Percentiles rank a stretch among this genome's conserved stretches.
These are phyloP conservation scores for Croton setiger DNA, from an alignment of 441 rosid species.

Conservation along the genomic window DNA sequence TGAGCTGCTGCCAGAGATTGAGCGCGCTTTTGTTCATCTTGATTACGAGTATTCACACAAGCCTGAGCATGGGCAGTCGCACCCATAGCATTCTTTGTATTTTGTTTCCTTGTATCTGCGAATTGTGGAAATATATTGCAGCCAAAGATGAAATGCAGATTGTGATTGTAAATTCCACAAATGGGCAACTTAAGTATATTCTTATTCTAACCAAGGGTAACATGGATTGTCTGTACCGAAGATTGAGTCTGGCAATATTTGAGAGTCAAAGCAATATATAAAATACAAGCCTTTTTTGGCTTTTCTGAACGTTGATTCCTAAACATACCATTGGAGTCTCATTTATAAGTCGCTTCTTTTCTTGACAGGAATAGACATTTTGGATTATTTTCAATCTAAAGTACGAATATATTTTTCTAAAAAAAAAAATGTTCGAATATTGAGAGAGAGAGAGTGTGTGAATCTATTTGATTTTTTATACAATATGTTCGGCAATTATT, in stretches of 20 bases:
- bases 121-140: background rate
- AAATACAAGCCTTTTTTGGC: no score
- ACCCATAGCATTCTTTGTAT: constrained; percentile 22
- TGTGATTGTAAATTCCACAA: background rate
- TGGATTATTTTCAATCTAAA: no score
- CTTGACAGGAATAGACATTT: no score
- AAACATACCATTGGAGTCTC: no score
- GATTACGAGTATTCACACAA: constrained; percentile 89
- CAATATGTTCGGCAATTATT: no score
- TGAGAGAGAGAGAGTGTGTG: no score
- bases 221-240: background rate
- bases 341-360: no score
- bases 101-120: background rate
- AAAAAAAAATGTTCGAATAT: no score
- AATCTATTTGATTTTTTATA: no score
- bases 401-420: no score
- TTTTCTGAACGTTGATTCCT: no score
- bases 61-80: constrained; percentile 81
- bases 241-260: background rate
- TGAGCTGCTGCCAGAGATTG: constrained; percentile 74
- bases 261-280: background rate
- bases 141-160: constrained; percentile 1
- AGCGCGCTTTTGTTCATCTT: constrained; percentile 93
- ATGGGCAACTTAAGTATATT: background rate
- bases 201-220: background rate